Evolutionary conservation across 805 yeast species (phyloP).

Genomic region (Myxozyma lipomycoides): DNA sequence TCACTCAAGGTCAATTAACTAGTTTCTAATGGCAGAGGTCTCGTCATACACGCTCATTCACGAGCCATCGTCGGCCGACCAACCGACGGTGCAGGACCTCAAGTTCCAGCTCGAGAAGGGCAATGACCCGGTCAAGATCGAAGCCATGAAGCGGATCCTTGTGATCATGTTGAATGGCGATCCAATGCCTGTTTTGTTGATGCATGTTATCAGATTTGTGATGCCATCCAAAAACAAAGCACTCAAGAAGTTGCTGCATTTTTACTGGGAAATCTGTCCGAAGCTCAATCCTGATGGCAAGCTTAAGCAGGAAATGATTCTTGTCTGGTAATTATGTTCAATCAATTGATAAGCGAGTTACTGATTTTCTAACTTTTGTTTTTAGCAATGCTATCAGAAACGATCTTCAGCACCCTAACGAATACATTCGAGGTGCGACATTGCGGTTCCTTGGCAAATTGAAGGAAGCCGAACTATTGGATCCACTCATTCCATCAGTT

Average conservation of each 20-base stretch:
- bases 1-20: too few relatives aligned
- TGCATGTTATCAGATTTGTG: conserved; percentile 95
- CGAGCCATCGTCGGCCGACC: conserved; percentile 33
- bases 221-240: conserved; percentile 93
- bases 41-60: conserved; percentile 27
- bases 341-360: not conserved
- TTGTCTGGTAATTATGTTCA: conserved; percentile 57
- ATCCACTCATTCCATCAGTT: conserved; percentile 90
- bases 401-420: conserved; percentile 97
- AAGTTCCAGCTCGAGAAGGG: conserved; percentile 80
- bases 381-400: conserved; percentile 82
- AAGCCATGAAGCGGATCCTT: conserved; percentile 83
- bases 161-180: conserved; percentile 88
- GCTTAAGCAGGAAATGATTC: conserved; percentile 96
- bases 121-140: conserved; percentile 79
- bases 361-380: not conserved
- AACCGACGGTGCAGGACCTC: conserved; percentile 63
- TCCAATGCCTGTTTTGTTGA: conserved; percentile 83
- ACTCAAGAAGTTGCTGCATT: conserved; percentile 85
- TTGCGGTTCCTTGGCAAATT: conserved; percentile 85
- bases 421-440: conserved; percentile 92
- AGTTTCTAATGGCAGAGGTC: conserved; percentile 26
- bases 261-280: conserved; percentile 97
- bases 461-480: conserved; percentile 88
- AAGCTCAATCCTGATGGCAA: conserved; percentile 84